Conservation (phyloP, 2,329 filamentous ascomycete species). For the Cercospora sp. region DNA sequence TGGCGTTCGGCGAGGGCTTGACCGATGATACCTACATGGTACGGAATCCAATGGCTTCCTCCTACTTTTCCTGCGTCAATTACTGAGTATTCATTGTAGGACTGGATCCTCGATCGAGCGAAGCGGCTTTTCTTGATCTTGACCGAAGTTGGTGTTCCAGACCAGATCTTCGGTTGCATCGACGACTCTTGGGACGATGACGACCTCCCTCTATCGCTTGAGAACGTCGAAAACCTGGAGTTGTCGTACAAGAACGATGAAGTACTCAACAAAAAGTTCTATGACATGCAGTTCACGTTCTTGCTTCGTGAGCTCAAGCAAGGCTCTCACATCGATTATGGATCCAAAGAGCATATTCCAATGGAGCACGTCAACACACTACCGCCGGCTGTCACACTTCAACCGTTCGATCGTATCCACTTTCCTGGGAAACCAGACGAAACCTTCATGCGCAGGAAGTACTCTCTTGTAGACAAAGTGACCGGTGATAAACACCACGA, state of each 20-base stretch:
- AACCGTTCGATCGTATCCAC: constrained; percentile 61
- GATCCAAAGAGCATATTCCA: constrained; percentile 67
- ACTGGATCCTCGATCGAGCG: constrained; percentile 71
- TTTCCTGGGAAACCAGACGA: constrained; percentile 62
- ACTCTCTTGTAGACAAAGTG: constrained; percentile 34
- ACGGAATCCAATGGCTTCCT: background rate
- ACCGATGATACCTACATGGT: constrained; percentile 72
- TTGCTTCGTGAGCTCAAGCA: constrained; percentile 63
- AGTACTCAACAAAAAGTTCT: constrained; percentile 67
- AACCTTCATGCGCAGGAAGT: constrained; percentile 44
- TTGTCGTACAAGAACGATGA: constrained; percentile 62
- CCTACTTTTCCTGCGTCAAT: background rate
- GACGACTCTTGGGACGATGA: constrained; percentile 77
- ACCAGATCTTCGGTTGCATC: constrained; percentile 73
- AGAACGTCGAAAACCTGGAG: constrained; percentile 64
- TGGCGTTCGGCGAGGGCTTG: constrained; percentile 66
- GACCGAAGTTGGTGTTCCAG: constrained; percentile 66
- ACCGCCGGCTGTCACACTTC: constrained; percentile 48
- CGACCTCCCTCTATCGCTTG: constrained; percentile 67
- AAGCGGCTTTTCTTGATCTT: constrained; percentile 71
- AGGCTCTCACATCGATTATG: constrained; percentile 64
- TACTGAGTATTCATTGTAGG: constrained; percentile 35
- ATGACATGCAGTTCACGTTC: constrained; percentile 68
- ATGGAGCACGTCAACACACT: constrained; percentile 65
- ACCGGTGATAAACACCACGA: constrained; percentile 33